phyloP scores from a whole-genome alignment of 225 moss, liverwort and hornwort species.

The Ulota crispa region DNA sequence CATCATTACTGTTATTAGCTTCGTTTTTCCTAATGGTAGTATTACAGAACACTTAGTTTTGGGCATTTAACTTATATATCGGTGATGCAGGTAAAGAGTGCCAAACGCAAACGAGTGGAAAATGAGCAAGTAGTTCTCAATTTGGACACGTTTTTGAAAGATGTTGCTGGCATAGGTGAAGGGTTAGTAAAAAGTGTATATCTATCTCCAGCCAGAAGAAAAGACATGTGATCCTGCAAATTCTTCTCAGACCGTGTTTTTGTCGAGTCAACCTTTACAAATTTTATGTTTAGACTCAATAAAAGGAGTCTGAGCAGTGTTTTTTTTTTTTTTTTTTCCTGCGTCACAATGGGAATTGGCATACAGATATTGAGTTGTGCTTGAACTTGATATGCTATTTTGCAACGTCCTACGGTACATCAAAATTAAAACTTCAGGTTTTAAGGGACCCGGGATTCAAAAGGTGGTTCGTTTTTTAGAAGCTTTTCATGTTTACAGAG shows the following conservation, averaged over 20 bases:
- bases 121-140: conserved; percentile 32
- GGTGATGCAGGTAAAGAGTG: conserved; percentile 37
- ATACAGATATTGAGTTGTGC: neutral
- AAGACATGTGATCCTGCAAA: conserved; percentile 26
- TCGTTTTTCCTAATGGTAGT: neutral
- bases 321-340: neutral
- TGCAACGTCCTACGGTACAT: neutral
- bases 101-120: conserved; percentile 62
- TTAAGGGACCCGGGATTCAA: too few species aligned
- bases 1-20: neutral
- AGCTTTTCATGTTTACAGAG: too few species aligned
- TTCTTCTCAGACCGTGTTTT: neutral
- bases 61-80: neutral
- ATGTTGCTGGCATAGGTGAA: conserved; percentile 60
- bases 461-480: too few species aligned
- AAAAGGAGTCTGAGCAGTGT: neutral
- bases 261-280: neutral
- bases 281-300: neutral
- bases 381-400: neutral
- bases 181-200: conserved; percentile 74
- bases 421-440: neutral
- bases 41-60: neutral
- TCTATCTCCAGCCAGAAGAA: conserved; percentile 45
- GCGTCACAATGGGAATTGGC: neutral
- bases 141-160: conserved; percentile 48